Conservation (phyloP, 108 stramenopile species). For the Chaetoceros muelleri region DNA sequence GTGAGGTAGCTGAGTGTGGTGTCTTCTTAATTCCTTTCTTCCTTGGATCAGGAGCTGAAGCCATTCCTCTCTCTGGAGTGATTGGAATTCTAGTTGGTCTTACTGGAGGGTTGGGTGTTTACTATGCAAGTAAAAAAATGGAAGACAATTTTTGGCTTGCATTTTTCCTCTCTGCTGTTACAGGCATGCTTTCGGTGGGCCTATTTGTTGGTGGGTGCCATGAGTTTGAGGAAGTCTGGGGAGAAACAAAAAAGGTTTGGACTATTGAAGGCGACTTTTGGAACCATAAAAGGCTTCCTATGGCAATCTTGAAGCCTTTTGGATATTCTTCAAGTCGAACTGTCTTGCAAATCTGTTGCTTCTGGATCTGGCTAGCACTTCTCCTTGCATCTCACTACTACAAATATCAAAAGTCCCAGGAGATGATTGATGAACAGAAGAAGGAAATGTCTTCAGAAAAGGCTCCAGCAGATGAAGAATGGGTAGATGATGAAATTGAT, state of each 20-base stretch:
- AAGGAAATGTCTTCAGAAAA: too few relatives aligned
- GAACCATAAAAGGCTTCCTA: conserved; percentile 47
- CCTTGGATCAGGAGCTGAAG: conserved; percentile 42
- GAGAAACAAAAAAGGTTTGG: conserved; percentile 45
- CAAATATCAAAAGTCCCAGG: conserved; percentile 25
- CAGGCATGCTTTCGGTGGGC: conserved; percentile 49
- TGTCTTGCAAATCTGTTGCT: conserved; percentile 44
- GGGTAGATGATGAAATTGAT: too few relatives aligned
- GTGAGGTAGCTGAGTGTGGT: conserved; percentile 77
- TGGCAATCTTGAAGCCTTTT: conserved; percentile 72
- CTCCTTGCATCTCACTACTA: conserved; percentile 35
- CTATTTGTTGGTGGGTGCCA: conserved; percentile 63
- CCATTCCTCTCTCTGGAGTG: conserved; percentile 60
- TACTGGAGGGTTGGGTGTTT: conserved; percentile 35
- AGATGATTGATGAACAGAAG: too few relatives aligned
- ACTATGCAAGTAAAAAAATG: conserved; percentile 42
- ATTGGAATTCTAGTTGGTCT: conserved; percentile 48
- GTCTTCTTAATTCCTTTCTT: conserved; percentile 76
- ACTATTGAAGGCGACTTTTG: conserved; percentile 32
- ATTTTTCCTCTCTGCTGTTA: conserved; percentile 39
- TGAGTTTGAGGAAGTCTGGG: conserved; percentile 54
- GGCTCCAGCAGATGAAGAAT: too few relatives aligned
- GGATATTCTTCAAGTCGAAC: conserved; percentile 63
- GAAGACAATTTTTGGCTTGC: conserved; percentile 45
- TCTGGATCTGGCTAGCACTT: conserved; percentile 52